These are phyloP conservation scores for Boletus subparvulus DNA, from an alignment of 768 basidiomycete species.

Conservation along the genomic window DNA sequence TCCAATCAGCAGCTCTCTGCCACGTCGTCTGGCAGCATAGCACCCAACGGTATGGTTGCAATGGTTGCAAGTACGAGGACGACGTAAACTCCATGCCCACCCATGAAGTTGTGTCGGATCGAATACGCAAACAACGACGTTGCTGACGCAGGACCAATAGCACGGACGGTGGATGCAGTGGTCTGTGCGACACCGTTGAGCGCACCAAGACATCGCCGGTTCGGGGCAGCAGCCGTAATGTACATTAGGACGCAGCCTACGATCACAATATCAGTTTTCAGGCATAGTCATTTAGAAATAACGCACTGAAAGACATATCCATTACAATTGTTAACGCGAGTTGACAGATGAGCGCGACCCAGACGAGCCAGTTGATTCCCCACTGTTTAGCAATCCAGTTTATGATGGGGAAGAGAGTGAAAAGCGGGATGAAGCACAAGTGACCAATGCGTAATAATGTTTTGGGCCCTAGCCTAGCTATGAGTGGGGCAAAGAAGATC, in stretches of 20 bases:
- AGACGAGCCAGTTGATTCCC: conserved; percentile 25
- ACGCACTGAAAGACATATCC: conserved; percentile 37
- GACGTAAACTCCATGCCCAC: conserved; percentile 37
- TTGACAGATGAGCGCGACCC: conserved; percentile 28
- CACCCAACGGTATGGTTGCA: conserved; percentile 18
- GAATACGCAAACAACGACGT: conserved; percentile 41
- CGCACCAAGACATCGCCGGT: conserved; percentile 63
- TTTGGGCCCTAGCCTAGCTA: conserved; percentile 32
- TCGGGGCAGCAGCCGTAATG: conserved; percentile 65
- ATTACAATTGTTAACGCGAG: conserved; percentile 20
- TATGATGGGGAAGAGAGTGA: conserved; percentile 33
- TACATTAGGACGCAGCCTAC: conserved; percentile 70
- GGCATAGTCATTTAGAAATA: neutral
- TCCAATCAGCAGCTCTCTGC: conserved; percentile 15
- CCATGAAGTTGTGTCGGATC: conserved; percentile 34
- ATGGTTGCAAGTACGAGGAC: conserved; percentile 21
- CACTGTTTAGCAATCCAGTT: conserved; percentile 27
- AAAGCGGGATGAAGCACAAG: conserved; percentile 29
- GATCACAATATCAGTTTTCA: conserved; percentile 1
- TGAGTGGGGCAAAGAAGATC: conserved; percentile 33
- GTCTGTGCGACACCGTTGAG: conserved; percentile 53
- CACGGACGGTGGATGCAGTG: conserved; percentile 31
- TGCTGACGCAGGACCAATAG: conserved; percentile 34
- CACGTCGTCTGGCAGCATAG: conserved; percentile 24
- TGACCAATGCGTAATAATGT: conserved; percentile 30